Evolutionary conservation across 208 protist species (phyloP).

Genomic region (Crithidia brevicula): DNA sequence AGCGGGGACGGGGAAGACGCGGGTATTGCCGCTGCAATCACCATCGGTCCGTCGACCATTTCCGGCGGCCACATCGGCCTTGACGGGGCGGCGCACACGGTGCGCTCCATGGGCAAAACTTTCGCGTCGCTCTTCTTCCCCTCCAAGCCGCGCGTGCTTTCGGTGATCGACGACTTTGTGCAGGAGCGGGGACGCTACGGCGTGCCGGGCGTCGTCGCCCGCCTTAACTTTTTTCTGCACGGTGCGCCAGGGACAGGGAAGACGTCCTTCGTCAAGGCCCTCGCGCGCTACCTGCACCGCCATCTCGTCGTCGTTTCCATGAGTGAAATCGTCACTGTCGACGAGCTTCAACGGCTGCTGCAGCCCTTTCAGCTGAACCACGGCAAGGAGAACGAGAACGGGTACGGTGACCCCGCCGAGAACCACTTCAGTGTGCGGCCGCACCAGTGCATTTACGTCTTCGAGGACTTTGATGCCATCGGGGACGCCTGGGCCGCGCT

Average conservation of each 20-base stretch:
- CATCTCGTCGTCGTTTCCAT: constrained; percentile 82
- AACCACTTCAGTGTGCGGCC: constrained; percentile 28
- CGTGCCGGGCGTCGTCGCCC: constrained; percentile 62
- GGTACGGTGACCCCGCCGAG: neutral
- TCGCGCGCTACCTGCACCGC: constrained; percentile 75
- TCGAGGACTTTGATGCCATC: constrained; percentile 88
- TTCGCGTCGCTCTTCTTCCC: constrained; percentile 88
- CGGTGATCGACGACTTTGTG: constrained; percentile 69
- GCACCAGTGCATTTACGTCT: constrained; percentile 70
- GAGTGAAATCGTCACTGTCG: constrained; percentile 66
- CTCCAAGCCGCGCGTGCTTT: constrained; percentile 69
- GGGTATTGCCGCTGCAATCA: neutral
- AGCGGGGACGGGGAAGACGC: neutral
- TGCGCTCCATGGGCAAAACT: constrained; percentile 42
- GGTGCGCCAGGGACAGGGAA: constrained; percentile 95
- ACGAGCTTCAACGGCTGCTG: constrained; percentile 61
- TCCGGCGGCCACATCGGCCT: constrained; percentile 20
- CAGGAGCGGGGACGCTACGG: constrained; percentile 68
- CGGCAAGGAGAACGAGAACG: constrained; percentile 24
- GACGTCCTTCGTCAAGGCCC: constrained; percentile 88
- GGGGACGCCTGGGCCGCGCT: constrained; percentile 28
- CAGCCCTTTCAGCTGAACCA: constrained; percentile 39
- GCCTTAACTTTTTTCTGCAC: constrained; percentile 85
- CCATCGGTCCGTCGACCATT: constrained; percentile 6
- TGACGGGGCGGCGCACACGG: neutral